These are phyloP conservation scores for Blastocystis sp. DNA, from an alignment of 352 stramenopile species.

Conservation along the genomic window DNA sequence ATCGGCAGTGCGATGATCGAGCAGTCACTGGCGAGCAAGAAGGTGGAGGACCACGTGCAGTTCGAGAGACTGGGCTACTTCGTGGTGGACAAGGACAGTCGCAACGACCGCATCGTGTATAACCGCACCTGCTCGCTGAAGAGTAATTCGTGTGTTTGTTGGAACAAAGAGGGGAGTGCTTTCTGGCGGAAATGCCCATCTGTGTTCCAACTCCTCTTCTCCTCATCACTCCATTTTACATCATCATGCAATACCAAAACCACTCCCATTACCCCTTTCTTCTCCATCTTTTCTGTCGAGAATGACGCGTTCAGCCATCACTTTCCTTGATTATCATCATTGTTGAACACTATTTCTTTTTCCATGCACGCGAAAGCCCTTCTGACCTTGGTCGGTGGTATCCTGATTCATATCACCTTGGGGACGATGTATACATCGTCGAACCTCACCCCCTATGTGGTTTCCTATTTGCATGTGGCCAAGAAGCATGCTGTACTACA, in stretches of 20 bases:
- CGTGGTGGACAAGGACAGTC: conserved; percentile 86
- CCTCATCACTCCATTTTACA: no score
- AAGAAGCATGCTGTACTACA: conserved; percentile 11
- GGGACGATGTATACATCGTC: conserved; percentile 66
- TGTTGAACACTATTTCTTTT: conserved; percentile 18
- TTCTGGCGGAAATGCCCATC: no score
- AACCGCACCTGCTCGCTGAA: conserved; percentile 92
- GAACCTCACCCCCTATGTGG: conserved; percentile 64
- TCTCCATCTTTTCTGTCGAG: not conserved
- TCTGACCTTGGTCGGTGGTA: conserved; percentile 55
- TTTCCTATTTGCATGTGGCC: conserved; percentile 59
- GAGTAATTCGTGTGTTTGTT: conserved; percentile 64
- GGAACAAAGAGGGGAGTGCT: no score
- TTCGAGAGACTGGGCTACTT: conserved; percentile 97
- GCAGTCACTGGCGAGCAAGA: conserved; percentile 72
- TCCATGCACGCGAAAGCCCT: conserved; percentile 53
- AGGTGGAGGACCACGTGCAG: conserved; percentile 77
- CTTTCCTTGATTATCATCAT: not conserved
- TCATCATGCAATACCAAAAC: not conserved
- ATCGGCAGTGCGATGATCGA: conserved; percentile 85
- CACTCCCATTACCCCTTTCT: not conserved
- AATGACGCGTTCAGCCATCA: not conserved
- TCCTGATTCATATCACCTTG: conserved; percentile 67
- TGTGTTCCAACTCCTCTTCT: no score
- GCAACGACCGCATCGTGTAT: conserved; percentile 84